phyloP scores from a whole-genome alignment of 2,329 filamentous ascomycete species.

The Capronia americana region DNA sequence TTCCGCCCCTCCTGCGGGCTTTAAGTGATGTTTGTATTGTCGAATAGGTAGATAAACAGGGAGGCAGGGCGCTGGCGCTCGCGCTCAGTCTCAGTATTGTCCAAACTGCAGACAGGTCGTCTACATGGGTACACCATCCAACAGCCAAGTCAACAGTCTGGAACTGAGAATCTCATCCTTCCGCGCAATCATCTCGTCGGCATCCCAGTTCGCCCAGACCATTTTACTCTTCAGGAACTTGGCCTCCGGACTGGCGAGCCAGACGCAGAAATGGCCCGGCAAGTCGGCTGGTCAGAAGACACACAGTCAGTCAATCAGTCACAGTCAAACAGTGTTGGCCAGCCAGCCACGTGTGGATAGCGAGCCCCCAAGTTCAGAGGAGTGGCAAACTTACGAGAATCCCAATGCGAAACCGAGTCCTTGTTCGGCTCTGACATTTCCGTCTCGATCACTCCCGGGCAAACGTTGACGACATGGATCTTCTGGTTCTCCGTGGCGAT shows the following conservation, averaged over 20 bases:
- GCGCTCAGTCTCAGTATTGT: too few species aligned
- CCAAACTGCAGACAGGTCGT: neutral
- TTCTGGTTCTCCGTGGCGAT: conserved; percentile 67
- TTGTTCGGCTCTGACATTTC: conserved; percentile 36
- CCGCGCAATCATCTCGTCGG: conserved; percentile 51
- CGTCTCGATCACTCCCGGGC: conserved; percentile 35
- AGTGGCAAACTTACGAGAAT: conserved; percentile 5
- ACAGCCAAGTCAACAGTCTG: conserved; percentile 5
- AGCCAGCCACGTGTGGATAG: neutral
- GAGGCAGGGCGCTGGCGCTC: too few species aligned
- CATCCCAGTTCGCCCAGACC: conserved; percentile 51
- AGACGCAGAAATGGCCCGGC: conserved; percentile 44
- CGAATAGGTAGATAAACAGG: neutral
- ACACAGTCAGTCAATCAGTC: neutral
- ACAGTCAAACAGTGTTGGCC: neutral
- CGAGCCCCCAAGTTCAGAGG: neutral
- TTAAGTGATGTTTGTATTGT: neutral
- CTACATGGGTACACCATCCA: conserved; percentile 7
- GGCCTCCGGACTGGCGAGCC: conserved; percentile 49
- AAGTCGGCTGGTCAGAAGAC: conserved; percentile 25
- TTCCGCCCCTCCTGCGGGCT: neutral
- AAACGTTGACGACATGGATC: conserved; percentile 35
- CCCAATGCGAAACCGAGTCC: neutral
- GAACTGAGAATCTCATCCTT: conserved; percentile 45
- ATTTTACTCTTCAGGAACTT: conserved; percentile 49